Evolutionary conservation across 2,329 filamentous ascomycete species (phyloP).

Genomic region (Fusarium papillatum): DNA sequence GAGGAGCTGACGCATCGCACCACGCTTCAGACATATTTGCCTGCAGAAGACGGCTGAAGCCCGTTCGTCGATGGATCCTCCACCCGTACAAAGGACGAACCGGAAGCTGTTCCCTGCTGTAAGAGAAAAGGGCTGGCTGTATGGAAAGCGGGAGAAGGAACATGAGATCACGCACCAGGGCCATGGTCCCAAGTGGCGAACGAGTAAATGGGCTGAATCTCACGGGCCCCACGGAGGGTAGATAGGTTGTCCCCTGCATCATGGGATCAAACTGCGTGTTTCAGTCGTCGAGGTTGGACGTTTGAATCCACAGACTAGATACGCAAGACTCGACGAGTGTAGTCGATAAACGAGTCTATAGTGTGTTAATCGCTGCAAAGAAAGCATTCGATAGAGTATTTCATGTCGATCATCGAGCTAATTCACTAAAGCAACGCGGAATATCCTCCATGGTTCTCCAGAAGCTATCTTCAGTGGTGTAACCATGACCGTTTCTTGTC

Average conservation of each 20-base stretch:
- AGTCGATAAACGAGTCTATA: not conserved
- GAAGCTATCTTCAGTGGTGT: not conserved
- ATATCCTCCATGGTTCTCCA: not conserved
- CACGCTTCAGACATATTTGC: constrained; percentile 3
- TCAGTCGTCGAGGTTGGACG: constrained; percentile 12
- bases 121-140: not conserved
- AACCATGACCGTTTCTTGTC: not conserved
- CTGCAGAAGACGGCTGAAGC: constrained; percentile 1
- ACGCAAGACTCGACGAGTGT: not conserved
- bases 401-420: not conserved
- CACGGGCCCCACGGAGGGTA: constrained; percentile 1
- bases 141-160: not conserved
- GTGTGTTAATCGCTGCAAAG: not conserved
- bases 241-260: constrained; percentile 18
- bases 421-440: not conserved
- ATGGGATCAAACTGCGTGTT: constrained; percentile 7
- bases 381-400: not conserved
- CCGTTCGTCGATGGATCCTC: not conserved
- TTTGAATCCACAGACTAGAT: not conserved
- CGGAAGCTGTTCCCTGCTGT: not conserved
- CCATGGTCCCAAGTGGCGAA: not conserved
- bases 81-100: not conserved
- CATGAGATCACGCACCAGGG: not conserved
- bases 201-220: constrained; percentile 1
- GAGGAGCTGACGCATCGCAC: not conserved